A percentile compares a stretch with the other conserved stretches of the same genome.
These are phyloP conservation scores for Pleurozium schreberi DNA, from an alignment of 225 moss, liverwort and hornwort genomes.

Conservation along the genomic window DNA sequence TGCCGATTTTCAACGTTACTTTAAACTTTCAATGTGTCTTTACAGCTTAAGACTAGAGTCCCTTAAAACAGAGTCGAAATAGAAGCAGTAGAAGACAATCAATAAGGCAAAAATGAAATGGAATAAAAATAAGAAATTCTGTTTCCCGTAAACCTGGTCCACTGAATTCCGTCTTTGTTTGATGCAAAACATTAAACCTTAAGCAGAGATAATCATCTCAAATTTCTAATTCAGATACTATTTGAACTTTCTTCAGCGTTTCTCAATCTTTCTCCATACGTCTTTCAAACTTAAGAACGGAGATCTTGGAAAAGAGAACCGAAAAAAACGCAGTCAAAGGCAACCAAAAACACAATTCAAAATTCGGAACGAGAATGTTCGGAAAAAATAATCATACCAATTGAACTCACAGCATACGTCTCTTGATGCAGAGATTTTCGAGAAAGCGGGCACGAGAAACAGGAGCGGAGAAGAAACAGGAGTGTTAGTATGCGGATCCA, in stretches of 20 bases:
- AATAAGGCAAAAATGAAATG: not conserved
- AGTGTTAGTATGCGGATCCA: constrained; percentile 41
- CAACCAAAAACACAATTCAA: not conserved
- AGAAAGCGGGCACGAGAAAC: not conserved
- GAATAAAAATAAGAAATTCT: not conserved
- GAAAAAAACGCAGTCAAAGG: not conserved
- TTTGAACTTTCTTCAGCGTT: not conserved
- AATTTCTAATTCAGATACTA: not conserved
- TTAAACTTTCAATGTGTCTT: not conserved
- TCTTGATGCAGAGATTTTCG: constrained; percentile 17
- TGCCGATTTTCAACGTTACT: not conserved
- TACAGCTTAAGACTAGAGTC: not conserved
- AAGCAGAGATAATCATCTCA: not conserved
- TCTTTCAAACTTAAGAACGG: not conserved
- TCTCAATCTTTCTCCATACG: not conserved
- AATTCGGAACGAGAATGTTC: not conserved
- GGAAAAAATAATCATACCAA: not conserved
- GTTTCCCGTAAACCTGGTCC: not conserved
- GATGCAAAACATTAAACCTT: not conserved
- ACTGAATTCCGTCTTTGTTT: not conserved
- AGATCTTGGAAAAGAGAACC: not conserved
- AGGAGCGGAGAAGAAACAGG: constrained; percentile 20
- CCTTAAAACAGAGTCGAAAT: not conserved
- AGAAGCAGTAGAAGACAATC: not conserved
- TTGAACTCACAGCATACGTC: not conserved